These are phyloP conservation scores for Xerocomus amazonicus DNA, from an alignment of 1,284 basidiomycete genomes.

Conservation along the genomic window DNA sequence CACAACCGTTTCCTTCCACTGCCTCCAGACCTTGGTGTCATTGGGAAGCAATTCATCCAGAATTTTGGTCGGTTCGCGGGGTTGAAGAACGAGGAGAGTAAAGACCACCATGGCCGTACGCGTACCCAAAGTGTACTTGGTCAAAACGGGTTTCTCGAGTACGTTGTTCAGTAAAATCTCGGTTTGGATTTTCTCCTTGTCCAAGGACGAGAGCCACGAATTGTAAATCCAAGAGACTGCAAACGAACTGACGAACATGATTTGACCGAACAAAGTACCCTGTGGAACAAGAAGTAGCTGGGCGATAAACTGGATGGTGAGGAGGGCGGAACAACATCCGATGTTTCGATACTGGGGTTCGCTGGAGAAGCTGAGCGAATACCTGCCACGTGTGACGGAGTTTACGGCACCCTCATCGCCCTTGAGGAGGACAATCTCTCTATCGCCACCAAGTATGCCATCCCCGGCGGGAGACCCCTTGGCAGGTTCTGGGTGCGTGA, in stretches of 20 bases:
- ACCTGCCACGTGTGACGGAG: constrained; percentile 28
- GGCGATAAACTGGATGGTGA: constrained; percentile 29
- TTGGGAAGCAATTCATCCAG: constrained; percentile 30
- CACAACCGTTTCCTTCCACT: constrained; percentile 23
- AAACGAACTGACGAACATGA: constrained; percentile 29
- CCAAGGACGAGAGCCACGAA: constrained; percentile 24
- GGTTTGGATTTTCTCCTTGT: constrained; percentile 28
- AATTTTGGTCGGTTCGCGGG: constrained; percentile 22
- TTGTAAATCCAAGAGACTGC: constrained; percentile 30
- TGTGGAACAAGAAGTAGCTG: constrained; percentile 33
- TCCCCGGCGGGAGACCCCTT: constrained; percentile 27
- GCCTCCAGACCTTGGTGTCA: constrained; percentile 32
- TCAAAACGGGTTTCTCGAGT: constrained; percentile 20
- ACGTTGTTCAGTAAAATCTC: constrained; percentile 25
- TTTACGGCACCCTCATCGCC: constrained; percentile 33
- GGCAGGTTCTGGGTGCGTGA: constrained; percentile 27
- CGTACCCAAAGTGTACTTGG: constrained; percentile 30
- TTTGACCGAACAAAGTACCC: constrained; percentile 31
- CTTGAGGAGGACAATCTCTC: constrained; percentile 24
- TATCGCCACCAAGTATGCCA: constrained; percentile 23
- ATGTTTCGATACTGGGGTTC: constrained; percentile 23
- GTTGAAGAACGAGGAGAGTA: constrained; percentile 25
- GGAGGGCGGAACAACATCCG: constrained; percentile 27
- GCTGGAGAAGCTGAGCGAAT: constrained; percentile 24
- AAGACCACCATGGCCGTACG: constrained; percentile 31